Percentiles rank a stretch among this genome's conserved stretches.
Evolutionary conservation across 306 rosid genomes (phyloP).

Genomic region (Gastrolobium villosum): DNA sequence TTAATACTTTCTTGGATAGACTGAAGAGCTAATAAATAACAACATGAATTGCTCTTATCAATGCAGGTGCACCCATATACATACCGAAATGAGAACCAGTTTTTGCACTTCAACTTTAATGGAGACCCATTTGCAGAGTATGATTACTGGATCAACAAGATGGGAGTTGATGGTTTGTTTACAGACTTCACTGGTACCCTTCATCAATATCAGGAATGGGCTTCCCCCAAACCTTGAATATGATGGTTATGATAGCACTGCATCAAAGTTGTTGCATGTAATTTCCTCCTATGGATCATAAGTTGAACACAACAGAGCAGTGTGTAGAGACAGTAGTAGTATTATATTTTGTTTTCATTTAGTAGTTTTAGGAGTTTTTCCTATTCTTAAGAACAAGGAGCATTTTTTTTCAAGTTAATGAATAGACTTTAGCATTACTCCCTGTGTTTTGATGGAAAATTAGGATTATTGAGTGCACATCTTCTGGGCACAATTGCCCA

Average conservation of each 20-base stretch:
- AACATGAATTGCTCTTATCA: not conserved
- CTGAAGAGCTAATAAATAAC: not conserved
- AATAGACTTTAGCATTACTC: not conserved
- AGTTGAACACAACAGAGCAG: conserved; percentile 7
- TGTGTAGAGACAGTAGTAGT: not conserved
- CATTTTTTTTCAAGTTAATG: not conserved
- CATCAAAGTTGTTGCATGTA: conserved; percentile 58
- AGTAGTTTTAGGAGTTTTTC: not conserved
- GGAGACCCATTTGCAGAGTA: conserved; percentile 70
- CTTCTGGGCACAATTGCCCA: no score
- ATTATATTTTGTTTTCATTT: not conserved
- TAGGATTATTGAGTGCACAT: no score
- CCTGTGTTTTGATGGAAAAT: not conserved
- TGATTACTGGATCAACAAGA: conserved; percentile 66
- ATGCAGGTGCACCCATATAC: conserved; percentile 82
- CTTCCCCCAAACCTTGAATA: conserved; percentile 43
- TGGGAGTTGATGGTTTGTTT: conserved; percentile 76
- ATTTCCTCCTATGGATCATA: conserved; percentile 54
- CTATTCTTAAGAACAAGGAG: not conserved
- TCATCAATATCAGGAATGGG: conserved; percentile 65
- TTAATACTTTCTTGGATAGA: not conserved
- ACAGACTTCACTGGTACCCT: conserved; percentile 80
- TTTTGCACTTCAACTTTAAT: conserved; percentile 61
- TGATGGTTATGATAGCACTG: conserved; percentile 45
- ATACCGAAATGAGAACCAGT: conserved; percentile 64